These are phyloP conservation scores for Euptelea pleiosperma DNA, from an alignment of 164 flowering plant species.

Conservation along the genomic window DNA sequence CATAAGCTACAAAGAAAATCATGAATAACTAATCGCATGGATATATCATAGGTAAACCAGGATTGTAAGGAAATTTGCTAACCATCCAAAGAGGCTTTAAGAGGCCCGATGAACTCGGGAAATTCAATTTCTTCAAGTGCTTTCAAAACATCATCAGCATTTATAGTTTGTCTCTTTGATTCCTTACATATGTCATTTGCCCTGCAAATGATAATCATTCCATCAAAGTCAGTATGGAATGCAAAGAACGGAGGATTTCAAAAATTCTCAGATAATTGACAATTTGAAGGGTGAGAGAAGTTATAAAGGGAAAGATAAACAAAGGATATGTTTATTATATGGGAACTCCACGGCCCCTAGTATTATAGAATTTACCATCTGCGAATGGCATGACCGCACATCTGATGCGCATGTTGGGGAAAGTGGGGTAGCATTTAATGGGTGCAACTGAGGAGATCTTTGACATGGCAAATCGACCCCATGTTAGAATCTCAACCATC, in stretches of 20 bases:
- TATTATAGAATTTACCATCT: too few relatives aligned
- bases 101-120: conserved; percentile 68
- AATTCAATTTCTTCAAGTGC: conserved; percentile 93
- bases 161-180: conserved; percentile 80
- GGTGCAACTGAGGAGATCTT: too few relatives aligned
- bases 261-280: too few relatives aligned
- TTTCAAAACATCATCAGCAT: conserved; percentile 84
- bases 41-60: background rate
- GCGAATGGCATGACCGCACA: too few relatives aligned
- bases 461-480: too few relatives aligned
- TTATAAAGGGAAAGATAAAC: background rate
- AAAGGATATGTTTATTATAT: too few relatives aligned
- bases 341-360: too few relatives aligned
- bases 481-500: too few relatives aligned
- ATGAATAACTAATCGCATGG: background rate
- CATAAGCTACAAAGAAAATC: too few relatives aligned
- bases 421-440: too few relatives aligned
- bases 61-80: conserved; percentile 5
- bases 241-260: too few relatives aligned
- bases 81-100: conserved; percentile 77
- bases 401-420: too few relatives aligned
- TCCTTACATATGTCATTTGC: conserved; percentile 93
- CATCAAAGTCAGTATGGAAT: background rate
- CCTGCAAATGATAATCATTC: conserved; percentile 35
- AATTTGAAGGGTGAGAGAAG: background rate